Conservation (phyloP, 805 yeast genomes). For the Saturnispora quitensis region DNA sequence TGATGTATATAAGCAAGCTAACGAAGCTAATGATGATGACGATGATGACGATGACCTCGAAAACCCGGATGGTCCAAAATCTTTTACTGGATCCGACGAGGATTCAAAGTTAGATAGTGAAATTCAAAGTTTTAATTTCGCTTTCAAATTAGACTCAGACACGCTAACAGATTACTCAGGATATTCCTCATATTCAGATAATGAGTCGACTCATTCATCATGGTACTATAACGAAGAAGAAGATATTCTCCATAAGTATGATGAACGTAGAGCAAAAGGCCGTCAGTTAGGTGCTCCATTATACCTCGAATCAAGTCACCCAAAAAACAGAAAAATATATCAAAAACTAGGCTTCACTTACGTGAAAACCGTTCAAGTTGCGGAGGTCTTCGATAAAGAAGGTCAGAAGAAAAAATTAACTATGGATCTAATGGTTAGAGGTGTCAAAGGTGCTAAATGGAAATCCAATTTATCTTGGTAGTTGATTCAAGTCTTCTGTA, state of each 20-base stretch:
- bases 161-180: conserved; percentile 29
- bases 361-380: conserved; percentile 28
- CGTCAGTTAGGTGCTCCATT: conserved; percentile 27
- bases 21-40: not conserved
- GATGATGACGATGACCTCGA: conserved; percentile 11
- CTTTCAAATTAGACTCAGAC: conserved; percentile 27
- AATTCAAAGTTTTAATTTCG: conserved; percentile 27
- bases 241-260: conserved; percentile 28
- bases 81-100: conserved; percentile 13
- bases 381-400: conserved; percentile 23
- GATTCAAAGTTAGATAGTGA: conserved; percentile 27
- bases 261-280: conserved; percentile 23
- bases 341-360: conserved; percentile 43
- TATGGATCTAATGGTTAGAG: conserved; percentile 33
- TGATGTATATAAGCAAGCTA: conserved; percentile 4
- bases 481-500: conserved; percentile 13
- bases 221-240: conserved; percentile 29
- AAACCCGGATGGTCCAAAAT: not conserved
- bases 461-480: conserved; percentile 8
- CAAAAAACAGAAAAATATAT: conserved; percentile 43
- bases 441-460: conserved; percentile 30
- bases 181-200: conserved; percentile 25
- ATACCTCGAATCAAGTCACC: conserved; percentile 51
- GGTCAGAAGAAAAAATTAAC: conserved; percentile 22
- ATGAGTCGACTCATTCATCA: conserved; percentile 27